Percentiles rank a stretch among this genome's conserved stretches.
Evolutionary conservation across 495 filamentous ascomycete species (phyloP).

Genomic region (Penicillium fimorum): DNA sequence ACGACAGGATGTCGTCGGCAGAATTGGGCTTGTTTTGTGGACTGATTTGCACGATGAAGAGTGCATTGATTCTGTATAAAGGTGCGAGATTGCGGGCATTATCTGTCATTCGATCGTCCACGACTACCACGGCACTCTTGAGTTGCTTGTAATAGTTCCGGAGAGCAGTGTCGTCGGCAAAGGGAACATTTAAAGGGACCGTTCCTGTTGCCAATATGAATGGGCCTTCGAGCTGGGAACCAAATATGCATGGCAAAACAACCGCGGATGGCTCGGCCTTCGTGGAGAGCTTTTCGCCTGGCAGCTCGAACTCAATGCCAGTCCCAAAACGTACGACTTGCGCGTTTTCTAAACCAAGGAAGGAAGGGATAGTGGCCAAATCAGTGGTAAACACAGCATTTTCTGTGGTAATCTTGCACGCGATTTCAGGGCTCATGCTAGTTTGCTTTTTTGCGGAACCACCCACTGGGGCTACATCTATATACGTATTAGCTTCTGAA

Average conservation of each 20-base stretch:
- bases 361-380: neutral
- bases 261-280: neutral
- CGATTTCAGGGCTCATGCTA: neutral
- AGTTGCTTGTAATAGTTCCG: neutral
- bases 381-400: neutral
- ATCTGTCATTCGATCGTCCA: constrained; percentile 28
- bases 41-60: constrained; percentile 25
- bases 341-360: neutral
- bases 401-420: neutral
- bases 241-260: constrained; percentile 5
- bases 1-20: neutral
- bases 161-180: neutral
- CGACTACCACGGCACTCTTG: constrained; percentile 19
- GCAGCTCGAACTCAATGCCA: neutral
- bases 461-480: too few relatives aligned
- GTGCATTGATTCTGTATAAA: constrained; percentile 23
- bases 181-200: constrained; percentile 1
- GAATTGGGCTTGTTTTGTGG: neutral
- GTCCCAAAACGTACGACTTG: neutral
- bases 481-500: neutral
- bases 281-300: neutral
- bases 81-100: constrained; percentile 26
- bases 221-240: neutral
- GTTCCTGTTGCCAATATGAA: constrained; percentile 1
- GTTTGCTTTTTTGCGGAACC: neutral